phyloP scores from a whole-genome alignment of 2,329 filamentous ascomycete species.

The Fusarium sp. region DNA sequence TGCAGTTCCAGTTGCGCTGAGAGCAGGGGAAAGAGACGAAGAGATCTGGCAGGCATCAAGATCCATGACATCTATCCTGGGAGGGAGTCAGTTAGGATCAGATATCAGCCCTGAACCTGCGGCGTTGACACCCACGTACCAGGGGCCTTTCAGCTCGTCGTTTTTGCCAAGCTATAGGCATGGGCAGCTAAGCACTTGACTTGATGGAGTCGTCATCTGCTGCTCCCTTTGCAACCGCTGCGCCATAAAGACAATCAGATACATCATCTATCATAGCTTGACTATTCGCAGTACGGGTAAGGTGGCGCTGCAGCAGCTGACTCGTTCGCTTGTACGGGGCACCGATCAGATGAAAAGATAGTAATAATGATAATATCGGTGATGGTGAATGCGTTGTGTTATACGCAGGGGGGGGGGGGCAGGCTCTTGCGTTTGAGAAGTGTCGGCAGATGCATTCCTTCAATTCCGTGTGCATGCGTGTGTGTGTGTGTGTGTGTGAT shows the following conservation, averaged over 20 bases:
- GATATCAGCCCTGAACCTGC: slow-evolving; percentile 24
- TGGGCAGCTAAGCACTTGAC: slow-evolving; percentile 3
- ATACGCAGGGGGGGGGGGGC: background rate
- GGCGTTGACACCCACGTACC: background rate
- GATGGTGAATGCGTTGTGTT: slow-evolving; percentile 6
- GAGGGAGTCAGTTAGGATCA: slow-evolving; percentile 6
- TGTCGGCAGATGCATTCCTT: slow-evolving; percentile 1
- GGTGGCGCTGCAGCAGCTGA: slow-evolving; percentile 11
- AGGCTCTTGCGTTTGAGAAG: background rate
- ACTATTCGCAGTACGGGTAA: background rate
- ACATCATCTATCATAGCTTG: slow-evolving; percentile 26
- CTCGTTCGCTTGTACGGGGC: slow-evolving; percentile 12
- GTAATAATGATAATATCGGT: background rate
- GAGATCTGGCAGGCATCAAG: slow-evolving; percentile 31
- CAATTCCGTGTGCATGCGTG: background rate
- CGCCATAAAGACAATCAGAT: slow-evolving; percentile 20
- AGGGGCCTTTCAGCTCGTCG: slow-evolving; percentile 14
- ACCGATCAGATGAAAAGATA: slow-evolving; percentile 16
- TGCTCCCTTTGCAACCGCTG: slow-evolving; percentile 4
- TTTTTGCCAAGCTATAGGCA: background rate
- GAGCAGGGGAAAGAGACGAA: slow-evolving; percentile 18
- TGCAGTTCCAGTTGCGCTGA: slow-evolving; percentile 5
- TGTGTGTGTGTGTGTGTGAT: slow-evolving; percentile 13
- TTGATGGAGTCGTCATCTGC: slow-evolving; percentile 19
- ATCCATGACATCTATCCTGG: slow-evolving; percentile 26